A percentile compares a stretch with the other conserved stretches of the same genome.
Conservation (phyloP, 768 basidiomycete species). For the Mycena amicta region DNA sequence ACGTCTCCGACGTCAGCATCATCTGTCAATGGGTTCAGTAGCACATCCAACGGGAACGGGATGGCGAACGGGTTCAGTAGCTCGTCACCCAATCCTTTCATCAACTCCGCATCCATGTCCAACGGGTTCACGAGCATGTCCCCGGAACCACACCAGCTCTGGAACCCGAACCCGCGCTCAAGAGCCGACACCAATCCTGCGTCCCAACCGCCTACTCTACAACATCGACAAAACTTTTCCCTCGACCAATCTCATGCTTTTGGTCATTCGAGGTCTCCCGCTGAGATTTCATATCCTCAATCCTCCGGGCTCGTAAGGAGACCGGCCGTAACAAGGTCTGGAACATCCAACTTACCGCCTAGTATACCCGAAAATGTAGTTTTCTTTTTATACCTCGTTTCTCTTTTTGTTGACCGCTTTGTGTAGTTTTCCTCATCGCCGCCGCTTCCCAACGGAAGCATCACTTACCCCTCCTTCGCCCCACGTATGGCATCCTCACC, state of each 20-base stretch:
- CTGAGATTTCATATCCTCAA: constrained; percentile 35
- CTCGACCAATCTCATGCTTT: constrained; percentile 43
- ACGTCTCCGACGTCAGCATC: constrained; percentile 24
- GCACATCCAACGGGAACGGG: neutral
- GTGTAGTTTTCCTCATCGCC: constrained; percentile 39
- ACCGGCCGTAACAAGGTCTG: constrained; percentile 21
- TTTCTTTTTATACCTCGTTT: neutral
- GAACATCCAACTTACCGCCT: constrained; percentile 40
- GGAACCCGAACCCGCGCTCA: constrained; percentile 30
- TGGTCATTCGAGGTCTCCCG: constrained; percentile 50
- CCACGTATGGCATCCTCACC: constrained; percentile 40
- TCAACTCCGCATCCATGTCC: constrained; percentile 17
- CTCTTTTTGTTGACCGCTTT: constrained; percentile 15
- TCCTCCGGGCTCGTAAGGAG: constrained; percentile 13
- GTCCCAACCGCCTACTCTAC: constrained; percentile 5
- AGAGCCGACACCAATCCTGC: constrained; percentile 27
- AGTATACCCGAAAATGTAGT: constrained; percentile 54
- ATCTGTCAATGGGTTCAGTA: too few relatives aligned
- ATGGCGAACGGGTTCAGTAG: constrained; percentile 15
- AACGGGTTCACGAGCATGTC: constrained; percentile 12
- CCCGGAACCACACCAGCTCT: constrained; percentile 30
- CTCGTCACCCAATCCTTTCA: constrained; percentile 7
- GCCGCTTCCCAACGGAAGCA: constrained; percentile 44
- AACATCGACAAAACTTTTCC: constrained; percentile 38
- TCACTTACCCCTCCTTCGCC: constrained; percentile 57